Evolutionary conservation across 176 grass and related monocot genomes (phyloP), one percentile per base, ranked within the genome.

Genomic region (Cenchrus fungigraminus): DNA sequence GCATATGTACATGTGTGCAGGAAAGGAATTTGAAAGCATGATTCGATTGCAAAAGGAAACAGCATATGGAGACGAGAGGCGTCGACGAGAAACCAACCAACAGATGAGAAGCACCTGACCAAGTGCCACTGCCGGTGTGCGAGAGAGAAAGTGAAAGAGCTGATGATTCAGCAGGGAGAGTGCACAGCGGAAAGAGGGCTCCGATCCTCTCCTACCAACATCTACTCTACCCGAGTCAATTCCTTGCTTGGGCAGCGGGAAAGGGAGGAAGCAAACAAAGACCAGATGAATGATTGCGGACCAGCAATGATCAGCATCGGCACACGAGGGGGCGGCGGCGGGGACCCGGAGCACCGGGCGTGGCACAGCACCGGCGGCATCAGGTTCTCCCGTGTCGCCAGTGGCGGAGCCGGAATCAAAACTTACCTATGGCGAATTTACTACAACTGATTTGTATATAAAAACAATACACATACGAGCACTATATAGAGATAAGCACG

Each of bases 181-280:
- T 29, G 70, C 70, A 14, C 45, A 29, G 70, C 29, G 45, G 51
- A 53, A 25, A 53, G 47, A 3, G 25, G 1, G 22, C 43, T 42
- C 25, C 25, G 25, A 25, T 46, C 19, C 6, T 50, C 47, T 11
- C 47, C 1, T 2, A 12, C 47, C 47, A 11, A 9, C 4, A 4
- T 6, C 28, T 12, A 8, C 22, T 25, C 75, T 6, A 46, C 57
- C 55, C 0, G 2, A 4, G 60, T 19, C 62, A 17, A 68, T 74
- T 84, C 59, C 59, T 76, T 82, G 78, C 61, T 73, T 83, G 79
- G 44, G 31, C 52, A 76, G 28, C 32, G 55, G 29, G 37, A 34
- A 32, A 43, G 37, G 54, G 16, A 7, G 2, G 10, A 31, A 60
- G 32, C 45, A 65, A 65, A 83, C 58, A 53, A 83, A 42, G 46